Conservation (phyloP, 2,329 filamentous ascomycete genomes). For the Dothiorella sarmentorum region DNA sequence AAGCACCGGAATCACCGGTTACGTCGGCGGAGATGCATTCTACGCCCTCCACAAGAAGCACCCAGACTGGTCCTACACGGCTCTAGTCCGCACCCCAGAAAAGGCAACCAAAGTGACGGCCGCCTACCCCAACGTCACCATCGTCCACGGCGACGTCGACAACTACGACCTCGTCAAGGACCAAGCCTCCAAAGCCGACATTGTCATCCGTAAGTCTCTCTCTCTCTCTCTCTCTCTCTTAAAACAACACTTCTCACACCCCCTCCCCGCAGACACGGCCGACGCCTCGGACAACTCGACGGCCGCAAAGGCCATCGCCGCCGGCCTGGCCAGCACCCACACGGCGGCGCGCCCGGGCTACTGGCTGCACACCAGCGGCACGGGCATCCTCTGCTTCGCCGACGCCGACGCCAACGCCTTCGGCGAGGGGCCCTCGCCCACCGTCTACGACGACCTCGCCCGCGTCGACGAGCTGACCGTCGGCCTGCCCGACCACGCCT, state of each 20-base stretch:
- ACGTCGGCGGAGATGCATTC: slow-evolving; percentile 17
- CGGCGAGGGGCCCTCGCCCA: slow-evolving; percentile 48
- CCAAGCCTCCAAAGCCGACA: slow-evolving; percentile 10
- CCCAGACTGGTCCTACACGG: slow-evolving; percentile 8
- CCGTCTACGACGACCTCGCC: slow-evolving; percentile 58
- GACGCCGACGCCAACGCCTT: slow-evolving; percentile 44
- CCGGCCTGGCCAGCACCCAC: slow-evolving; percentile 48
- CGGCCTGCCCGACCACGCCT: slow-evolving; percentile 54
- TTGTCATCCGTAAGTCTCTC: slow-evolving; percentile 28
- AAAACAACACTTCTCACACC: not conserved
- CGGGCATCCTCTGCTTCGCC: slow-evolving; percentile 51
- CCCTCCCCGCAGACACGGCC: slow-evolving; percentile 27
- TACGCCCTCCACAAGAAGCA: slow-evolving; percentile 7
- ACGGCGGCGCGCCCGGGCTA: slow-evolving; percentile 39
- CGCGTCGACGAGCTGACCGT: slow-evolving; percentile 55
- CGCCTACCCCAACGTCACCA: slow-evolving; percentile 6
- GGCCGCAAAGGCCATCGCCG: slow-evolving; percentile 45
- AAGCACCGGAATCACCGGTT: slow-evolving; percentile 15
- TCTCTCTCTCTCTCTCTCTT: too few relatives aligned
- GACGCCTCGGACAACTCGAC: slow-evolving; percentile 30
- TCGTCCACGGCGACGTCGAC: slow-evolving; percentile 14
- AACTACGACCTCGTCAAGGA: slow-evolving; percentile 11
- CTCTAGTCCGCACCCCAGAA: slow-evolving; percentile 1
- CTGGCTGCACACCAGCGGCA: slow-evolving; percentile 55
- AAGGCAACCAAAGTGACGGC: not conserved